These are phyloP conservation scores for Geotrichum aggregatum DNA, from an alignment of 1,139 yeast species.

Conservation along the genomic window DNA sequence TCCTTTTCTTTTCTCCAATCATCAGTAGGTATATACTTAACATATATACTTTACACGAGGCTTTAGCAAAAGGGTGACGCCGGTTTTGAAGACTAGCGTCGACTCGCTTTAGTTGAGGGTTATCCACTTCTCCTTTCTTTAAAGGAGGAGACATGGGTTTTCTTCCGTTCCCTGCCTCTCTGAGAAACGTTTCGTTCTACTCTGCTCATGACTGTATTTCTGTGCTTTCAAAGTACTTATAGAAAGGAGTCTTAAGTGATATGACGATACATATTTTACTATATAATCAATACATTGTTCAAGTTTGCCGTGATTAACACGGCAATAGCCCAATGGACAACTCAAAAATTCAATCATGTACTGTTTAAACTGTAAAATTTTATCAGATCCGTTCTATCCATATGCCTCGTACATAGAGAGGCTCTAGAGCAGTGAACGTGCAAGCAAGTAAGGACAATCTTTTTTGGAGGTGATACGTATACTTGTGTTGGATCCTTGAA, in stretches of 20 bases:
- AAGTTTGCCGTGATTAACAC: too few relatives aligned
- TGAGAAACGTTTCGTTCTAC: slow-evolving; percentile 17
- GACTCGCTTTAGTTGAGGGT: slow-evolving; percentile 20
- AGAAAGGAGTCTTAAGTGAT: slow-evolving; percentile 8
- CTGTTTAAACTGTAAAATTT: too few relatives aligned
- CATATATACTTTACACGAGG: slow-evolving; percentile 16
- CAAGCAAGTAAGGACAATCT: too few relatives aligned
- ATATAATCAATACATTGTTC: too few relatives aligned
- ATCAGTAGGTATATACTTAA: slow-evolving; percentile 20
- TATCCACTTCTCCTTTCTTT: not conserved
- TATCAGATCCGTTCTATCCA: too few relatives aligned
- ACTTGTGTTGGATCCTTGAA: too few relatives aligned
- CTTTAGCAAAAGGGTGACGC: slow-evolving; percentile 8
- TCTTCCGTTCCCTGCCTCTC: slow-evolving; percentile 21
- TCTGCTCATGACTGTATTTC: slow-evolving; percentile 14
- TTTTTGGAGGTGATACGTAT: too few relatives aligned
- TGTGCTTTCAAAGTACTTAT: not conserved
- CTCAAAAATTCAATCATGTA: too few relatives aligned
- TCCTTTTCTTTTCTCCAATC: slow-evolving; percentile 11
- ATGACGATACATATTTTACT: slow-evolving; percentile 3
- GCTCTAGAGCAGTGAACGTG: too few relatives aligned
- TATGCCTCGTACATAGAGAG: too few relatives aligned
- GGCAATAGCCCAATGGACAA: too few relatives aligned
- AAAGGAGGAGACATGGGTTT: slow-evolving; percentile 2
- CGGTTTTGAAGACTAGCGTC: slow-evolving; percentile 14